Base-by-base conservation (phyloP, 1,284 basidiomycete genomes). In the Ganoderma multipileum region DNA sequence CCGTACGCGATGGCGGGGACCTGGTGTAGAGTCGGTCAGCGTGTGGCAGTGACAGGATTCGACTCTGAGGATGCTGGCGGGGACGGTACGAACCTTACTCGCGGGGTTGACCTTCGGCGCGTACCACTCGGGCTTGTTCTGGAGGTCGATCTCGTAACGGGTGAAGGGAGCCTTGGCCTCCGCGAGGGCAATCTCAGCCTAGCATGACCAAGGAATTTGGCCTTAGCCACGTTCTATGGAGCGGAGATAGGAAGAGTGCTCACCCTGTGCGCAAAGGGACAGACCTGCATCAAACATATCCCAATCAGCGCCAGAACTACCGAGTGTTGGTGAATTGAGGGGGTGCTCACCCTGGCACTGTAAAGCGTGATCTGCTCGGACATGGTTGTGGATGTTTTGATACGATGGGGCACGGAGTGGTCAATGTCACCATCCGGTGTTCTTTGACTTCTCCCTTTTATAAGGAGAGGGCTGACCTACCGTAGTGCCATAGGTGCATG, bases 1-100 rank as follows among this genome's bases (percentile, higher is more conserved):
- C 89, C 89, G 66, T 88, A 90, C 1, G 87, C 80, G 52, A 90
- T 77, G 0, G 85, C 85, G 11, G 88, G 89, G 18, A 90, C 82
- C 75, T 76, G 52, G 12, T 1, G n/a, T 41, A 14, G 57, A 16
- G n/a, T 23, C 16, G 11, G 42, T 54, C 11, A 30, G 42, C 18
- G n/a, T 28, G 18, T 23, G 23, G n/a, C n/a, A n/a, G n/a, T 33
- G 33, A 60, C 18, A 58, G 20, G 23, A 18, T 57, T 23, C 28
- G 28, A 36, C 20, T 11, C 59, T 9, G 52, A 58, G 64, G 66
- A 33, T 7, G 47, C 26, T 63, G 28, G 26, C 23, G 8, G n/a
- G 30, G 8, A 23, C 18, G 16, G 44, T 20, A 54, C 63, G 50
- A 4, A 88, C 89, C 83, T 91, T 90, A 76, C 85, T 84, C 1